Conservation (phyloP, 768 basidiomycete species). For the Tricholoma sp. region DNA sequence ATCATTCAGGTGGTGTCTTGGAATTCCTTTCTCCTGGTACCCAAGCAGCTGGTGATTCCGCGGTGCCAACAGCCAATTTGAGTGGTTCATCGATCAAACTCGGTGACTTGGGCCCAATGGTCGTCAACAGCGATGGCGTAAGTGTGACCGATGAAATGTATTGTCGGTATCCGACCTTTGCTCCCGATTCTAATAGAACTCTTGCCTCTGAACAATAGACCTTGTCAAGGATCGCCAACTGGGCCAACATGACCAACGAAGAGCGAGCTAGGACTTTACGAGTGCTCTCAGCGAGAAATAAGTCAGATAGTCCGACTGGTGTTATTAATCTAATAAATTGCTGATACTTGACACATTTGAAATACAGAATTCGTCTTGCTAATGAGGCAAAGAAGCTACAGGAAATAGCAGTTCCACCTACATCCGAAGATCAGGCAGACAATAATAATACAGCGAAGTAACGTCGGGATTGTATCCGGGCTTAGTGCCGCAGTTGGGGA, state of each 20-base stretch:
- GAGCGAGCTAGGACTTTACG: constrained; percentile 55
- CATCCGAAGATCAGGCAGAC: not conserved
- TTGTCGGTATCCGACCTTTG: too few relatives aligned
- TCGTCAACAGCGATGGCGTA: constrained; percentile 65
- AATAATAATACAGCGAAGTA: not conserved
- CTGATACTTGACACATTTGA: not conserved
- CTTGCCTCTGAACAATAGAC: constrained; percentile 34
- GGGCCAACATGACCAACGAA: constrained; percentile 49
- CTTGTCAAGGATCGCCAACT: constrained; percentile 60
- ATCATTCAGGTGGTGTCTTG: not conserved
- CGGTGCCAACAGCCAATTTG: constrained; percentile 4
- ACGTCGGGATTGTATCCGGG: not conserved
- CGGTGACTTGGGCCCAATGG: constrained; percentile 60
- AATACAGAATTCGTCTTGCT: constrained; percentile 23
- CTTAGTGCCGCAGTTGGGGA: not conserved
- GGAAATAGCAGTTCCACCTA: not conserved
- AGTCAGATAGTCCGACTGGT: constrained; percentile 23
- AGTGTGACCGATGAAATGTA: constrained; percentile 15
- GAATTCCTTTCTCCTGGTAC: not conserved
- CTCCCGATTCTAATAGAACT: too few relatives aligned
- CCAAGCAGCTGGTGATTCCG: not conserved
- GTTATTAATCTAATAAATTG: not conserved
- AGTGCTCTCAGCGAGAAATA: constrained; percentile 49
- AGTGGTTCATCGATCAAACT: constrained; percentile 40
- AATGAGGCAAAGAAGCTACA: constrained; percentile 25